Conservation (phyloP, 2,329 filamentous ascomycete genomes). For the Ophiostoma pallidulum region DNA sequence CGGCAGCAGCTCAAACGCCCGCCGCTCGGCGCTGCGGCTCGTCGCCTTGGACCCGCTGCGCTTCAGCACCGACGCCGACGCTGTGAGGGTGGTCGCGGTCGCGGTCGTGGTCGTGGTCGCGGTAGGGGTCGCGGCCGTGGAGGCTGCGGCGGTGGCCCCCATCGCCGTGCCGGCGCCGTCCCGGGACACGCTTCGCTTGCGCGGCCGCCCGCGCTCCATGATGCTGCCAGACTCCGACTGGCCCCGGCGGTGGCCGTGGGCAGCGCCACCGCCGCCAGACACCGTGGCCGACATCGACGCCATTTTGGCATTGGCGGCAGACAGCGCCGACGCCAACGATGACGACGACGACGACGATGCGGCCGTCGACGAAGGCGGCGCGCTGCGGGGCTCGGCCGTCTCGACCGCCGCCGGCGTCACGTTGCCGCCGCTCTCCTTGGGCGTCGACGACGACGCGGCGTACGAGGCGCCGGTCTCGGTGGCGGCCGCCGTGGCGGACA, state of each 20-base stretch:
- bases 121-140: neutral
- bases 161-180: conserved; percentile 7
- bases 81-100: conserved; percentile 25
- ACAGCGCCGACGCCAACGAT: neutral
- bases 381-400: neutral
- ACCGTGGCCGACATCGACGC: conserved; percentile 23
- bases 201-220: conserved; percentile 53
- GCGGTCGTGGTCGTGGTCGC: conserved; percentile 21
- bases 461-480: conserved; percentile 16
- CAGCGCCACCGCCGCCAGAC: conserved; percentile 18
- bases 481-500: conserved; percentile 31
- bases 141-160: conserved; percentile 5
- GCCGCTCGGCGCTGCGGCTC: conserved; percentile 42
- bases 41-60: conserved; percentile 34
- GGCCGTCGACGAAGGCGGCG: neutral
- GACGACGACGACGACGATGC: neutral
- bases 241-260: conserved; percentile 39
- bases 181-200: conserved; percentile 36
- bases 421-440: conserved; percentile 21
- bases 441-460: conserved; percentile 19
- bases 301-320: conserved; percentile 21
- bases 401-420: neutral
- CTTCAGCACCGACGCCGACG: too few species aligned
- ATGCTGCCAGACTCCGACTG: conserved; percentile 50
- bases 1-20: conserved; percentile 52